Evolutionary conservation across 2,329 filamentous ascomycete species (phyloP).

Genomic region (Chaetomium sp.): DNA sequence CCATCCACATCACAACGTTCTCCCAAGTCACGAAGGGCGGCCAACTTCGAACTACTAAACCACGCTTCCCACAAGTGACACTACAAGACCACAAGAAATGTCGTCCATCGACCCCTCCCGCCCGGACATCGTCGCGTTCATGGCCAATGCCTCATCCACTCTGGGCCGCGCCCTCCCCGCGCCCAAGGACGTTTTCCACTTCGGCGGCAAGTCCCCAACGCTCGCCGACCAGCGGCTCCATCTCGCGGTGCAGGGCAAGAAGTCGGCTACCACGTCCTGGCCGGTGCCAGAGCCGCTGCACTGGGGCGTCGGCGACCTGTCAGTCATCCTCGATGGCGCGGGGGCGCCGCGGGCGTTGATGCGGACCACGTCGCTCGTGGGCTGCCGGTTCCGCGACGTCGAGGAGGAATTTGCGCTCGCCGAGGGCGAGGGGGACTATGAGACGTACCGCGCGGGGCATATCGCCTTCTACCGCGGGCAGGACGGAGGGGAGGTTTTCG

Average conservation of each 20-base stretch:
- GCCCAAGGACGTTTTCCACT: conserved; percentile 38
- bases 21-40: neutral
- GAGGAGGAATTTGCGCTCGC: conserved; percentile 38
- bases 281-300: conserved; percentile 36
- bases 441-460: conserved; percentile 36
- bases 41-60: neutral
- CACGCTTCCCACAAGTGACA: neutral
- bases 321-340: conserved; percentile 37
- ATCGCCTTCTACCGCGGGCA: conserved; percentile 35
- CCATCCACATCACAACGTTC: neutral
- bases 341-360: conserved; percentile 36
- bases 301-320: conserved; percentile 38
- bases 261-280: conserved; percentile 39
- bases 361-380: conserved; percentile 35
- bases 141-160: conserved; percentile 33
- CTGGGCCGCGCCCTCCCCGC: conserved; percentile 30
- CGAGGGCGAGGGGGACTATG: conserved; percentile 38
- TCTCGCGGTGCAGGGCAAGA: conserved; percentile 35
- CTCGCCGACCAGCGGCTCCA: conserved; percentile 30
- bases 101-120: conserved; percentile 21
- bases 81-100: conserved; percentile 12
- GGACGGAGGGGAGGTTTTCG: conserved; percentile 32
- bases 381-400: conserved; percentile 37
- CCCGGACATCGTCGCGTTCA: conserved; percentile 37
- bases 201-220: conserved; percentile 31